Base-by-base conservation (phyloP, 805 yeast genomes). In the Wickerhamomyces ciferrii region DNA sequence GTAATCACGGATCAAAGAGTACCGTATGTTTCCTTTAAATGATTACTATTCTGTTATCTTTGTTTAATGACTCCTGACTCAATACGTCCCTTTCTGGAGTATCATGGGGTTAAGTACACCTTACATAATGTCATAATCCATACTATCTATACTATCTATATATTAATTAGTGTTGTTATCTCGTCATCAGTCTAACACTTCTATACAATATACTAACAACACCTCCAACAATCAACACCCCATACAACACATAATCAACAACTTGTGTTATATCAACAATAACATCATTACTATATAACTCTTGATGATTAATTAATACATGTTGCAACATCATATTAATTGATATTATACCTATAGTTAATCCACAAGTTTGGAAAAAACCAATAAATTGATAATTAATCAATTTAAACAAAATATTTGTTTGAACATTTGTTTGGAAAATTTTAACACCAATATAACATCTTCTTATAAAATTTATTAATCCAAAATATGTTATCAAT, bases 301-400 rank as follows among this genome's bases (percentile, higher is more conserved):
- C 38, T 10, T 5, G 24, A 27, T 27, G 7, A 8, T 24, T 10
- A 24, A 27, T 27, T 13, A 27, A 27, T 7, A 14, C 31, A 8
- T 27, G 31, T 27, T 27, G 31, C 11, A 27, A 27, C 21, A 53
- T 7, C 24, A 48, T 20, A 39, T 54, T 55, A 17, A 44, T 7
- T 2, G 41, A 38, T 24, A 53, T 42, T 15, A 54, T 48, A 1
- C 43, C 52, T 3, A 50, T 18, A 4, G 52, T 46, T 21, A 48
- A 27, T 27, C 31, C 31, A 10, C 4, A 4, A 4, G 54, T 44
- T 7, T 48, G 29, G n/a, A 55, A 40, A 43, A 55, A 55, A 2
- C 57, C 59, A 43, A 50, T 47, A 42, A 55, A 55, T 39, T 55
- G 59, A 18, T 48, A 17, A 41, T 53, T 50, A 20, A 51, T 42